Conservation (phyloP, 495 filamentous ascomycete species). For the Cercophora scortea region DNA sequence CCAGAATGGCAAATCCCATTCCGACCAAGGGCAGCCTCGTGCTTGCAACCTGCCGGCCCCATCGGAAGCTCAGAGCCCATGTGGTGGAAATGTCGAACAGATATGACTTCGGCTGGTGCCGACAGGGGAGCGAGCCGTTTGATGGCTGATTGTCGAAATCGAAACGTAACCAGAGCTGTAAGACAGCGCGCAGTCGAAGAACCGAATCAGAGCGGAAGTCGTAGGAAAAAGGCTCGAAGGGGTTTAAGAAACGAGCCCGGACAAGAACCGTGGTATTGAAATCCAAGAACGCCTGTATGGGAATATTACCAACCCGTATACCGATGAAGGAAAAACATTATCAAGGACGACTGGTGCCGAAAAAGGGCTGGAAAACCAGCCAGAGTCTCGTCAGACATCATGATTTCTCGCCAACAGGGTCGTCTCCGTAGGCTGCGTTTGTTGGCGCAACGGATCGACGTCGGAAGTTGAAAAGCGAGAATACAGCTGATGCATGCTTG, state of each 20-base stretch:
- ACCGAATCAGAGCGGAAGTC: not conserved
- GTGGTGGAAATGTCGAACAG: too few relatives aligned
- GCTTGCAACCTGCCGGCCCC: too few relatives aligned
- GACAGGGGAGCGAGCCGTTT: too few relatives aligned
- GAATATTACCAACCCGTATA: constrained; percentile 25
- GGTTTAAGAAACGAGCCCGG: constrained; percentile 22
- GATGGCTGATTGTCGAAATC: too few relatives aligned
- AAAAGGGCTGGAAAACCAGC: not conserved
- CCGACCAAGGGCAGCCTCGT: too few relatives aligned
- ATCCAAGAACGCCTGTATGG: constrained; percentile 28
- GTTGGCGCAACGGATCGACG: not conserved
- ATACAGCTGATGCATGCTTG: not conserved
- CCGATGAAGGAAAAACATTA: constrained; percentile 21
- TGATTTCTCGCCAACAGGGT: not conserved
- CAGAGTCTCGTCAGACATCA: not conserved
- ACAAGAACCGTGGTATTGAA: constrained; percentile 10
- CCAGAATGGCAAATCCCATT: too few relatives aligned
- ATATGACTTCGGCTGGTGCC: too few relatives aligned
- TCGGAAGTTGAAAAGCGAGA: not conserved
- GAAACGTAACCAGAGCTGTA: too few relatives aligned
- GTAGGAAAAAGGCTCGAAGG: constrained; percentile 5
- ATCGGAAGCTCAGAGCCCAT: too few relatives aligned
- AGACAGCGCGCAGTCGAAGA: too few relatives aligned
- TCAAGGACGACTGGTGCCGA: constrained; percentile 9
- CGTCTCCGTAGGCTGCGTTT: not conserved